Evolutionary conservation across 306 rosid species (phyloP).

Genomic region (Ormosia emarginata): DNA sequence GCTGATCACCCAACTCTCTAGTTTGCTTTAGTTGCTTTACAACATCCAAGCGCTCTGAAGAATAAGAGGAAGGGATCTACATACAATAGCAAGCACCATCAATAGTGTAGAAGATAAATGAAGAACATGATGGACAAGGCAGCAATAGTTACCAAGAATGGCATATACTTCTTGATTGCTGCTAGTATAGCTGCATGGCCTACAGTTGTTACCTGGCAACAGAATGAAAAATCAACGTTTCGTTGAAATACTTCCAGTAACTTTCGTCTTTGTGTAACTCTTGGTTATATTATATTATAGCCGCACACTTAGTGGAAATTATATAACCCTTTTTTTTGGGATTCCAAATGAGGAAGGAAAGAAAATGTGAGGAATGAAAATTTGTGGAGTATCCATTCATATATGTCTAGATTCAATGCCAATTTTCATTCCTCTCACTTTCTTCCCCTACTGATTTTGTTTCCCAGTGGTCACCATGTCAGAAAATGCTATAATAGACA

Average conservation of each 20-base stretch:
- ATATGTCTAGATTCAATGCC: neutral
- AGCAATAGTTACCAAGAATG: conserved; percentile 41
- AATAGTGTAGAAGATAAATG: neutral
- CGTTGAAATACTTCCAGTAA: neutral
- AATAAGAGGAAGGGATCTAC: conserved; percentile 70
- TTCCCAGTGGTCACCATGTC: neutral
- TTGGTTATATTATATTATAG: neutral
- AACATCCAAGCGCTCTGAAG: conserved; percentile 56
- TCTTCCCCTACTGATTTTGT: neutral
- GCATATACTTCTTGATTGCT: conserved; percentile 64
- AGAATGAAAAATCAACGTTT: neutral
- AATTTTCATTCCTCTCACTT: neutral
- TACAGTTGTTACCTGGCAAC: conserved; percentile 51
- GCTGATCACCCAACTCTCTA: conserved; percentile 48
- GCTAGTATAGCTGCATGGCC: conserved; percentile 80
- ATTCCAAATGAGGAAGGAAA: neutral
- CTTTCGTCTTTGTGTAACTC: neutral
- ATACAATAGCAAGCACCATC: conserved; percentile 5
- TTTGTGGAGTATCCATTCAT: neutral
- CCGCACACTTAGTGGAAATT: neutral
- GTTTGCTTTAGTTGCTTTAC: conserved; percentile 59
- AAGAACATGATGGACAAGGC: neutral
- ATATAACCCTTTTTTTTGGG: neutral
- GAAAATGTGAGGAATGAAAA: neutral
- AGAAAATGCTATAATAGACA: neutral